Percentiles rank a stretch among this genome's conserved stretches.
phyloP scores from a whole-genome alignment of 2,329 filamentous ascomycete species.

The Lecanicillium sp. region DNA sequence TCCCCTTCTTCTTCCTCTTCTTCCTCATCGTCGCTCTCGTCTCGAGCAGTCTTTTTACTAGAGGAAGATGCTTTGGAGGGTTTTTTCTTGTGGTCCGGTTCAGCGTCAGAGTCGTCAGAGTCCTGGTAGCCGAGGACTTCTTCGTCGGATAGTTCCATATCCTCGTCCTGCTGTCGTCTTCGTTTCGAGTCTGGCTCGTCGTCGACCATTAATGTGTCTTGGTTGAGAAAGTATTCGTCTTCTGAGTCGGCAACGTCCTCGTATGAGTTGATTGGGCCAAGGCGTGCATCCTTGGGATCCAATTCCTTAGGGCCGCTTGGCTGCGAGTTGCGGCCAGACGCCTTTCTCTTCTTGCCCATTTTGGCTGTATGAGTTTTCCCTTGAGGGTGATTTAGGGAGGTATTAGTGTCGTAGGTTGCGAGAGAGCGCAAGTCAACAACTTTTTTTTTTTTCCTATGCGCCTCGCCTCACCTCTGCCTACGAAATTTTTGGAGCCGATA shows the following conservation, averaged over 20 bases:
- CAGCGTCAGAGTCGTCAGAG: conserved; percentile 28
- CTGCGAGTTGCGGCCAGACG: conserved; percentile 36
- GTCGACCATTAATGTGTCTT: conserved; percentile 79
- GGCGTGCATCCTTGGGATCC: conserved; percentile 50
- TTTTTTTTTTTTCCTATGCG: neutral
- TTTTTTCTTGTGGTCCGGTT: conserved; percentile 34
- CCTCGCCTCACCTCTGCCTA: neutral
- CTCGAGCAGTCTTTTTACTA: conserved; percentile 25
- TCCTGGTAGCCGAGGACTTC: conserved; percentile 46
- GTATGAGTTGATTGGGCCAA: conserved; percentile 54
- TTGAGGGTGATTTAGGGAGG: neutral
- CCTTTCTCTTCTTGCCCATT: conserved; percentile 67
- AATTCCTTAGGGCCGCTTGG: conserved; percentile 46
- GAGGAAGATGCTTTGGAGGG: conserved; percentile 15
- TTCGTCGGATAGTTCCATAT: conserved; percentile 54
- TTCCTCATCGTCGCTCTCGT: conserved; percentile 56
- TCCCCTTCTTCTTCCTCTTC: conserved; percentile 40
- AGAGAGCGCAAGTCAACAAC: too few relatives aligned
- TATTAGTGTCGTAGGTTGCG: neutral
- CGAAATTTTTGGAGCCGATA: conserved; percentile 8
- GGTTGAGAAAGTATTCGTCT: conserved; percentile 83
- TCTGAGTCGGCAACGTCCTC: conserved; percentile 89
- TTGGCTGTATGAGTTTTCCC: neutral
- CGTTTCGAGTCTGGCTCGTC: conserved; percentile 74
- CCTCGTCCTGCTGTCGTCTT: conserved; percentile 60